Evolutionary conservation across 83 land plant genomes (phyloP), one percentile per base, ranked within the genome.

Genomic region (Picea engelmannii): DNA sequence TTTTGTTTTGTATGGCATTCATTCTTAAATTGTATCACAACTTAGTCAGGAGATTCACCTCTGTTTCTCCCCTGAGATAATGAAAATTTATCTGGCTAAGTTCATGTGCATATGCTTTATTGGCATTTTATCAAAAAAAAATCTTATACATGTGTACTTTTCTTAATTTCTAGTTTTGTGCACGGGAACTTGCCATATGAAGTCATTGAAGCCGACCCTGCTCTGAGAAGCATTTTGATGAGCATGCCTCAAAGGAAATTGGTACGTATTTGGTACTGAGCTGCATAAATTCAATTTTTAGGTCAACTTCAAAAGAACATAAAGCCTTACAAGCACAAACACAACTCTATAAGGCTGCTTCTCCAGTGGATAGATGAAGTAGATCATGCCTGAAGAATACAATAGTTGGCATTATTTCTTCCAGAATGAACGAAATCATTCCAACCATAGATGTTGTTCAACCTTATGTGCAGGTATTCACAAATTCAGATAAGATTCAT

Each of bases 101-200:
- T 42, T n/a, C n/a, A n/a, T n/a, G n/a, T n/a, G 18, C 18, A 61
- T 0, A 69, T 52, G 27, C 76, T 35, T 24, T 47, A 49, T 15
- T 24, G 18, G 16, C 9, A 20, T 49, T 40, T 40, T 40, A 11
- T 4, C 44, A 40, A 40, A 20, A n/a, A 11, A 31, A 55, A 74
- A 60, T 60, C 16, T 49, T 78, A 25, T 21, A 23, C 61, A 18
- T 8, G 4, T 55, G 44, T 79, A 13, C 13, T 78, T 62, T 58
- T 18, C 61, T 63, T 31, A 25, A 35, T 24, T 42, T 78, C 62
- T 83, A 94, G 99, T 79, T 91, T 85, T 84, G 94, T 94, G 79
- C 99, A 96, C 83, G 95, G 98, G 40, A 83, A 86, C 55, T 78
- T 96, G 52, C 99, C 99, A 55, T 94, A 94, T 78, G 87, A 96